Percentiles rank a stretch among this genome's conserved stretches.
Conservation (phyloP, 2,329 filamentous ascomycete species). For the Penicillium sp. region DNA sequence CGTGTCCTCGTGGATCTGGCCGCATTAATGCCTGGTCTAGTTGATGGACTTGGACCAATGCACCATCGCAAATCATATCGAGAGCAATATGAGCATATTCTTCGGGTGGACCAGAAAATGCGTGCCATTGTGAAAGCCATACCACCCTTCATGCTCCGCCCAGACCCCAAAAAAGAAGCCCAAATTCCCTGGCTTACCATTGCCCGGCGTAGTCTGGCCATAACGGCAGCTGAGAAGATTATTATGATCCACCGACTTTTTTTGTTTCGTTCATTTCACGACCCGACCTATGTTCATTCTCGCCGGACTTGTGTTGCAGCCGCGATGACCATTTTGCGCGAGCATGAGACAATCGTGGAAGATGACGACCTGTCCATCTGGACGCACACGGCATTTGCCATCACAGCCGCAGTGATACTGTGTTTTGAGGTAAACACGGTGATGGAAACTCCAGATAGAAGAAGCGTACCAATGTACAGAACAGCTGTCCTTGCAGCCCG, state of each 20-base stretch:
- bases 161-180: constrained; percentile 25
- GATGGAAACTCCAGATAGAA: constrained; percentile 10
- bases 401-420: constrained; percentile 29
- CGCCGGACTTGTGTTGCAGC: constrained; percentile 40
- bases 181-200: constrained; percentile 37
- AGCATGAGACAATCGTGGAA: constrained; percentile 26
- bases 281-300: constrained; percentile 34
- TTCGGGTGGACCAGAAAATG: constrained; percentile 36
- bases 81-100: constrained; percentile 39
- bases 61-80: constrained; percentile 32
- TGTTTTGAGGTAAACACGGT: constrained; percentile 27
- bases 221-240: constrained; percentile 42
- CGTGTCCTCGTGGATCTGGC: constrained; percentile 35
- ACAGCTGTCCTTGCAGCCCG: constrained; percentile 23
- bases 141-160: constrained; percentile 31
- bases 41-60: constrained; percentile 37
- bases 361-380: constrained; percentile 27
- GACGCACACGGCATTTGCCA: constrained; percentile 29
- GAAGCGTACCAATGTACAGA: constrained; percentile 20
- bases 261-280: constrained; percentile 35
- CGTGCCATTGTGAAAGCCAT: constrained; percentile 34
- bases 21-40: constrained; percentile 34
- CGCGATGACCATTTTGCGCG: constrained; percentile 39
- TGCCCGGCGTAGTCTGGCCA: constrained; percentile 38
- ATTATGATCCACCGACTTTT: constrained; percentile 46